Evolutionary conservation across 768 basidiomycete species (phyloP).

Genomic region (Dictyophora rubrovolvata): DNA sequence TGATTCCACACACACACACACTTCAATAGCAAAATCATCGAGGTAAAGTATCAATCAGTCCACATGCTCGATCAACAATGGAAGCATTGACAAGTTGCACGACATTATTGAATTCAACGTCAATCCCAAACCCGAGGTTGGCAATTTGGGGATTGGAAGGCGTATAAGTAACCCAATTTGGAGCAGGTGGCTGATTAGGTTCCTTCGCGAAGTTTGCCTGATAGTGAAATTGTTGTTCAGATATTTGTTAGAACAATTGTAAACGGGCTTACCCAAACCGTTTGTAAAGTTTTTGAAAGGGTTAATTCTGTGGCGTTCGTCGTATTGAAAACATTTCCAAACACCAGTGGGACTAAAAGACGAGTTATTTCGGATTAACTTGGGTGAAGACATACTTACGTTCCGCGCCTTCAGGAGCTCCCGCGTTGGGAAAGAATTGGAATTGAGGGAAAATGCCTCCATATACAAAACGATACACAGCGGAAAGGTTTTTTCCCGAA

Average conservation of each 20-base stretch:
- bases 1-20: no score
- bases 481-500: not conserved
- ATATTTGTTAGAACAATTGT: not conserved
- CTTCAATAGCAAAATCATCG: not conserved
- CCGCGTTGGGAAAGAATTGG: slow-evolving; percentile 6
- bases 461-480: slow-evolving; percentile 6
- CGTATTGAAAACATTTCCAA: slow-evolving; percentile 2
- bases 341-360: slow-evolving; percentile 2
- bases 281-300: slow-evolving; percentile 3
- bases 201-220: slow-evolving; percentile 8
- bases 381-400: slow-evolving; percentile 3
- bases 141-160: not conserved
- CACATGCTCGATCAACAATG: slow-evolving; percentile 2
- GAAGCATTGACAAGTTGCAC: slow-evolving; percentile 5
- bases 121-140: not conserved
- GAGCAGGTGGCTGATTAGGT: slow-evolving; percentile 7
- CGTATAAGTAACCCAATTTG: slow-evolving; percentile 2
- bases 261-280: slow-evolving; percentile 1
- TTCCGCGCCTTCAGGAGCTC: slow-evolving; percentile 4
- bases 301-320: slow-evolving; percentile 5
- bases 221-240: not conserved
- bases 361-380: not conserved
- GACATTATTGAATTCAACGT: not conserved
- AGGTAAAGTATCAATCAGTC: not conserved
- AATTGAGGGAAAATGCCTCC: slow-evolving; percentile 4